phyloP scores from a whole-genome alignment of 129 eudicot genomes.

The Calendula officinalis region DNA sequence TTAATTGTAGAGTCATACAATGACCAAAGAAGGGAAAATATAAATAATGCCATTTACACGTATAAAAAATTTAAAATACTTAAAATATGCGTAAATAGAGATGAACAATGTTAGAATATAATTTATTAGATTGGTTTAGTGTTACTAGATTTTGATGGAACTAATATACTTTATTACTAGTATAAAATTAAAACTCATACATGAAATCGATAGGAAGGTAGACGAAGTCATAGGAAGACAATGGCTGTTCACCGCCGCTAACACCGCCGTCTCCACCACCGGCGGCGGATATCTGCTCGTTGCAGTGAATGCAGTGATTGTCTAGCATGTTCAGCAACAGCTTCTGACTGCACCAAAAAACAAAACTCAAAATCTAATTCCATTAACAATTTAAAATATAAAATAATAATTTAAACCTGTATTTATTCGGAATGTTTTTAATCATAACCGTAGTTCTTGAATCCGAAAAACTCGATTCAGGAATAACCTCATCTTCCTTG shows the following conservation, averaged over 20 bases:
- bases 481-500: conserved; percentile 51
- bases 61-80: no score
- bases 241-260: conserved; percentile 44
- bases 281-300: conserved; percentile 58
- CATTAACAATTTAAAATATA: neutral
- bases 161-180: neutral
- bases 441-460: conserved; percentile 90
- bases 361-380: neutral
- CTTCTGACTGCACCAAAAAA: conserved; percentile 57
- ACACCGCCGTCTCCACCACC: neutral
- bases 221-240: conserved; percentile 83
- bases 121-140: neutral
- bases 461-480: conserved; percentile 54
- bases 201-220: conserved; percentile 93
- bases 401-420: conserved; percentile 43
- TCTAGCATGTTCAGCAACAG: conserved; percentile 89
- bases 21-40: no score
- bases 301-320: conserved; percentile 89
- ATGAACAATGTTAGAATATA: no score
- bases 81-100: no score
- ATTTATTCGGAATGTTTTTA: conserved; percentile 90
- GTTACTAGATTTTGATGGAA: no score
- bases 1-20: no score
- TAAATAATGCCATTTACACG: no score
- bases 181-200: conserved; percentile 24